Evolutionary conservation across 2,329 filamentous ascomycete species (phyloP).

Genomic region (Pseudogymnoascus sp.): DNA sequence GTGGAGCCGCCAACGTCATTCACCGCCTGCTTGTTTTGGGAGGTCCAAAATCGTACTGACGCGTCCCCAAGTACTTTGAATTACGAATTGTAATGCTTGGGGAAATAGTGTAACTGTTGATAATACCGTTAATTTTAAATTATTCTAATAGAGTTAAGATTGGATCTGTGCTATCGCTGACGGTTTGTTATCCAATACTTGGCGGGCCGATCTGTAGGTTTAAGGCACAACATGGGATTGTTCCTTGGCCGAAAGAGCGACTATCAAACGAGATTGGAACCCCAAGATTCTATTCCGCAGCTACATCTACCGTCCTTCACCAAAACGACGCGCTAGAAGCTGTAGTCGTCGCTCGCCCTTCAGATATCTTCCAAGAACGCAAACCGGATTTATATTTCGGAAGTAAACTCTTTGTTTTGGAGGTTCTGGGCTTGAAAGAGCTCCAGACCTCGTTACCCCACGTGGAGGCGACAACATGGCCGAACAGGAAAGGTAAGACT

Average conservation of each 20-base stretch:
- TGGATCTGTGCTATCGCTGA: constrained; percentile 8
- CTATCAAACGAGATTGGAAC: constrained; percentile 12
- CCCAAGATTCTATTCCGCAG: neutral
- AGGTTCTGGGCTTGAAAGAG: constrained; percentile 4
- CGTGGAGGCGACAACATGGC: constrained; percentile 9
- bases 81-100: neutral
- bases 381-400: neutral
- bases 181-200: constrained; percentile 9
- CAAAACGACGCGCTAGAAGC: neutral
- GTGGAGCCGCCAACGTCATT: constrained; percentile 12
- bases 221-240: constrained; percentile 9
- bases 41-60: neutral
- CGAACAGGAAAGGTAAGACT: neutral
- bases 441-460: constrained; percentile 6
- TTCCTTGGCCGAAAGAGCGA: constrained; percentile 9
- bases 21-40: constrained; percentile 9
- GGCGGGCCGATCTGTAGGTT: constrained; percentile 3
- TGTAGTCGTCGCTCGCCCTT: neutral
- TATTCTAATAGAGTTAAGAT: neutral
- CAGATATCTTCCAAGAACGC: neutral
- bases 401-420: neutral
- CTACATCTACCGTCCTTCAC: neutral
- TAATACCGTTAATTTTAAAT: neutral
- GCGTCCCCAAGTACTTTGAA: neutral
- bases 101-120: neutral